Base-by-base conservation (phyloP, 768 basidiomycete genomes). In the Agrocybe chaxingu region DNA sequence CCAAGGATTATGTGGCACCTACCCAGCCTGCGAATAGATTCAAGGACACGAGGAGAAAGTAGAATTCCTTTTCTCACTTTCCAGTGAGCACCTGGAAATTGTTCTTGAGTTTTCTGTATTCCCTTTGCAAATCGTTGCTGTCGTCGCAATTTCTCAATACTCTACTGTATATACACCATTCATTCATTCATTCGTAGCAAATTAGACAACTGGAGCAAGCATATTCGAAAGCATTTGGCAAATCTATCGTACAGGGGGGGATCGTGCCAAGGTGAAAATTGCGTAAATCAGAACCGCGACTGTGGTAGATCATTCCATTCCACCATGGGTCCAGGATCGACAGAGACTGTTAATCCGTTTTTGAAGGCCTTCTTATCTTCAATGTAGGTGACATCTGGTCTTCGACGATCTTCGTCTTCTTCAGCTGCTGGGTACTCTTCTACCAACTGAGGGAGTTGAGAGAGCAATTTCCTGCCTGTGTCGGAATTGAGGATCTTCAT, bases 231-330 rank as follows among this genome's bases (percentile, higher is more conserved):
- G 44, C 32, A 13, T 45, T 45, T 32, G 2, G 40, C 33, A 34
- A 34, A 45, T 16, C 3, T 18, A 44, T 8, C 30, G 29, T 45
- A 33, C 44, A 34, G 13, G 24, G 24, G 24, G 24, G 24, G 24
- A 35, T 36, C 8, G 24, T 44, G 47, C 12, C n/a, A 34, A 38
- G 43, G 39, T 39, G 12, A 38, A 36, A 44, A 46, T 34, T n/a
- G 32, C 11, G 43, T n/a, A 36, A 34, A 38, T 47, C 50, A 62
- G 40, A 62, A 60, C 31, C 50, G 53, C 18, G 52, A 24, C 18
- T 52, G 44, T n/a, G 86, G 87, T 47, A 89, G 70, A 69, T 91
- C 89, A 32, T 79, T 80, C 87, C 87, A 91, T 45, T 82, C 69
- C 1, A 84, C 84, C 56, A 92, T 70, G 2, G 91, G 84, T 35